These are phyloP conservation scores for Phylloporus sp. DNA, from an alignment of 768 basidiomycete species.

Conservation along the genomic window DNA sequence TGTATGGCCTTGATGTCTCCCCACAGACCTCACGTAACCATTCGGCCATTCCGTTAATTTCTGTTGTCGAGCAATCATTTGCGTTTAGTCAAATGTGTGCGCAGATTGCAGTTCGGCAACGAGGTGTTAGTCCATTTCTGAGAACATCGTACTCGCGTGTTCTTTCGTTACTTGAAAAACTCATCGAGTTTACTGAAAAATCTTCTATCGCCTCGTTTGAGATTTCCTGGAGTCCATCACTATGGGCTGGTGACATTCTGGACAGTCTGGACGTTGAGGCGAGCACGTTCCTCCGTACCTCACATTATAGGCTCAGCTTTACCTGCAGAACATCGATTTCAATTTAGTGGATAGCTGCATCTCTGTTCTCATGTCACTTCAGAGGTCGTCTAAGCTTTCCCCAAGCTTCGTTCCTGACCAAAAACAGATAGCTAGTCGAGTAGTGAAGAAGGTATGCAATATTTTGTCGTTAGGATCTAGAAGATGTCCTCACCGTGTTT, in stretches of 20 bases:
- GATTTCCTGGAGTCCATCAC: slow-evolving; percentile 56
- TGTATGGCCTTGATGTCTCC: slow-evolving; percentile 50
- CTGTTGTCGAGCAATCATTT: slow-evolving; percentile 53
- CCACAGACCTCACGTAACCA: slow-evolving; percentile 24
- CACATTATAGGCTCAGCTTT: background rate
- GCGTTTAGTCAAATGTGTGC: slow-evolving; percentile 47
- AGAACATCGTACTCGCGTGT: slow-evolving; percentile 53
- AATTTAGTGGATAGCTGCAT: slow-evolving; percentile 62
- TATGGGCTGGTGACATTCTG: slow-evolving; percentile 61
- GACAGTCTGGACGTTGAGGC: slow-evolving; percentile 56
- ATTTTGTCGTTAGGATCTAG: background rate
- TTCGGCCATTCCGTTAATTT: slow-evolving; percentile 46
- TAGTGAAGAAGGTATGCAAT: slow-evolving; percentile 49
- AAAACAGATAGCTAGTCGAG: slow-evolving; percentile 50
- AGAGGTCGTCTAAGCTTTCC: slow-evolving; percentile 45
- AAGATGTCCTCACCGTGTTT: slow-evolving; percentile 5
- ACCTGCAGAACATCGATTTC: slow-evolving; percentile 46
- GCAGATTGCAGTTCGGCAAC: slow-evolving; percentile 30
- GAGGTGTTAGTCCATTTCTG: slow-evolving; percentile 29
- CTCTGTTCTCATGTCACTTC: slow-evolving; percentile 51
- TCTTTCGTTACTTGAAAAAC: slow-evolving; percentile 47
- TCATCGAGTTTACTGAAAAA: slow-evolving; percentile 43
- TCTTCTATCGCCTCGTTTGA: slow-evolving; percentile 29
- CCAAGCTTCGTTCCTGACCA: slow-evolving; percentile 56
- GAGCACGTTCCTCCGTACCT: slow-evolving; percentile 7